Evolutionary conservation across 2,329 filamentous ascomycete species (phyloP).

Genomic region (Truncatella angustata): DNA sequence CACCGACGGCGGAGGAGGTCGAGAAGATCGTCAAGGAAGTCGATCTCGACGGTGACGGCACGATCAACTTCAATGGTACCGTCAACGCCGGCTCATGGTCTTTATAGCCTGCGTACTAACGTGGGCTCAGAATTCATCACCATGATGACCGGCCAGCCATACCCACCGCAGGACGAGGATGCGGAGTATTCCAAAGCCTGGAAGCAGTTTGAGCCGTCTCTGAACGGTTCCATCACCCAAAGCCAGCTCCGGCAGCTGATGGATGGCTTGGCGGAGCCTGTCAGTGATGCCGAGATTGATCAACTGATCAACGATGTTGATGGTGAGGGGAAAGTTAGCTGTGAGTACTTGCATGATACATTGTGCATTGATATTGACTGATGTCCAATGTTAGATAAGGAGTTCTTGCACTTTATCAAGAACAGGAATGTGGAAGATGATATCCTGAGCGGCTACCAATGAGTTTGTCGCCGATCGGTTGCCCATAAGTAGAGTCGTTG

Average conservation of each 20-base stretch:
- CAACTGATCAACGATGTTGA: slow-evolving; percentile 32
- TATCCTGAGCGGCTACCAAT: slow-evolving; percentile 7
- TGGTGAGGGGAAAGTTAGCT: slow-evolving; percentile 33
- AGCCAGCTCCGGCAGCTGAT: slow-evolving; percentile 33
- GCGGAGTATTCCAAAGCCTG: slow-evolving; percentile 31
- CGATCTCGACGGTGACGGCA: slow-evolving; percentile 36
- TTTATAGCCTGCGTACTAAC: no score
- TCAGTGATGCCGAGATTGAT: slow-evolving; percentile 33
- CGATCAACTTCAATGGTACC: slow-evolving; percentile 39
- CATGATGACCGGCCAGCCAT: slow-evolving; percentile 39
- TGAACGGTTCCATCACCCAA: slow-evolving; percentile 31
- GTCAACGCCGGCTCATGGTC: no score
- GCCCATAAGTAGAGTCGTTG: no score
- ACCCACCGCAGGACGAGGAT: slow-evolving; percentile 20
- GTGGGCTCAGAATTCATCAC: slow-evolving; percentile 34
- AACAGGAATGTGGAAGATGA: slow-evolving; percentile 27
- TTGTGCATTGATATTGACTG: background rate
- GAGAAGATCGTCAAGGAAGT: slow-evolving; percentile 36
- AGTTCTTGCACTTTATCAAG: slow-evolving; percentile 34
- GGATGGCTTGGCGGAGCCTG: slow-evolving; percentile 28
- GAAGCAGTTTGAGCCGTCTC: slow-evolving; percentile 31
- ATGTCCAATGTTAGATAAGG: slow-evolving; percentile 23
- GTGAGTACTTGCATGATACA: slow-evolving; percentile 23
- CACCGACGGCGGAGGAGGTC: slow-evolving; percentile 32
- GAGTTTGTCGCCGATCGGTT: background rate